phyloP scores from a whole-genome alignment of 495 filamentous ascomycete genomes.

The Daldinia loculata region DNA sequence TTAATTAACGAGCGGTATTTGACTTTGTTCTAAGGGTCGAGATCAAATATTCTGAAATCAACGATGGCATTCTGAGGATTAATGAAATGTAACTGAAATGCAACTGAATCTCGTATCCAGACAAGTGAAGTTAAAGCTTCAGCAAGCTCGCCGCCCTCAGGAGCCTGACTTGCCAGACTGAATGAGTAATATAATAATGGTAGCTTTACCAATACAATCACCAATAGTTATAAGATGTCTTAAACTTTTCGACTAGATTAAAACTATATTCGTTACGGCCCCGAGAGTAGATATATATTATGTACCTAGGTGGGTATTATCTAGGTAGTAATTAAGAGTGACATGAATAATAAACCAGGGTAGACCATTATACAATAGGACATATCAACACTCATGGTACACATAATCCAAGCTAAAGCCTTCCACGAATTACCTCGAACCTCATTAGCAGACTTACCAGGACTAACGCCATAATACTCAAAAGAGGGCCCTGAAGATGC shows the following conservation, averaged over 20 bases:
- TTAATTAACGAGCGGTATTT: background rate
- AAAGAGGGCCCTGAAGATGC: background rate
- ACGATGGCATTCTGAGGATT: background rate
- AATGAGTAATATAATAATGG: too few species aligned
- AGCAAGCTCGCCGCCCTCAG: too few species aligned
- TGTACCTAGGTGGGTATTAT: too few species aligned
- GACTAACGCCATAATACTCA: background rate
- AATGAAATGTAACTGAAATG: background rate
- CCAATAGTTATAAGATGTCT: too few species aligned
- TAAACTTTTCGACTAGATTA: too few species aligned
- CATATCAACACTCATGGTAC: background rate
- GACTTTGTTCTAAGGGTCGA: constrained; percentile 1
- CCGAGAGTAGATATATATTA: too few species aligned
- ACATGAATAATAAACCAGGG: background rate
- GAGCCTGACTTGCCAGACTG: too few species aligned
- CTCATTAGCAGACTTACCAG: background rate
- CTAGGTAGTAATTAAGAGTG: too few species aligned
- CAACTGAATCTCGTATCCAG: background rate
- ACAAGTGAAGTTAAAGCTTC: too few species aligned
- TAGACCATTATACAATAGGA: background rate
- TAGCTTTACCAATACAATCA: too few species aligned
- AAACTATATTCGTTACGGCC: too few species aligned
- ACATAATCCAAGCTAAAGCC: background rate
- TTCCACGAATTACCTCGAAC: background rate
- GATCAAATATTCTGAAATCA: background rate